These are phyloP conservation scores for Filobasidium floriforme DNA, from an alignment of 768 basidiomycete species.

Conservation along the genomic window DNA sequence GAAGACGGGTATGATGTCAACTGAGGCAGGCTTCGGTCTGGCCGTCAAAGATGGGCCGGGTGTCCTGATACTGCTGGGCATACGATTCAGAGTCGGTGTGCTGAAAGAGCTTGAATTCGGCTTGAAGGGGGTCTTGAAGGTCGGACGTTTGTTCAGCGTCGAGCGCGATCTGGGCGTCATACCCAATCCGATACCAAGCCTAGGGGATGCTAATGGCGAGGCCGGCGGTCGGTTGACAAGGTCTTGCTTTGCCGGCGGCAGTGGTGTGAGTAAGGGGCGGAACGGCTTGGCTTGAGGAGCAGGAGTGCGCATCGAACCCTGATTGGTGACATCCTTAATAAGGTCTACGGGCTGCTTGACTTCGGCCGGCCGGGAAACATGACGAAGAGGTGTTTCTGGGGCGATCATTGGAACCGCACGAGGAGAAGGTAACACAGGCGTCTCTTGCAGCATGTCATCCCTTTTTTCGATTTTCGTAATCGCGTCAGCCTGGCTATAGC, in stretches of 20 bases:
- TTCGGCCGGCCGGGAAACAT: too few relatives aligned
- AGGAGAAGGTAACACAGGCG: too few relatives aligned
- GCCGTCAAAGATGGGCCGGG: neutral
- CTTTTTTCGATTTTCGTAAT: too few relatives aligned
- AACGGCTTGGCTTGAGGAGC: slow-evolving; percentile 16
- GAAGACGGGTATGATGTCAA: neutral
- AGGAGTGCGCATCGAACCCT: slow-evolving; percentile 19
- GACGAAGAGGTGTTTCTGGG: too few relatives aligned
- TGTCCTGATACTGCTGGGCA: neutral
- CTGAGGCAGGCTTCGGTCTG: neutral
- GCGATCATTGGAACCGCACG: too few relatives aligned
- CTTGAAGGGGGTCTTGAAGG: slow-evolving; percentile 40
- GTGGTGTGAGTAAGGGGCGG: slow-evolving; percentile 4
- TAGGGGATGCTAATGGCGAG: slow-evolving; percentile 24
- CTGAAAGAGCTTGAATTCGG: neutral
- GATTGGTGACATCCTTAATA: slow-evolving; percentile 11
- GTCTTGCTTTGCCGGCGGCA: slow-evolving; percentile 9
- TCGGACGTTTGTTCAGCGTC: slow-evolving; percentile 18
- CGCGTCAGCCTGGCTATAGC: too few relatives aligned
- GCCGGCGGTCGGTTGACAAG: slow-evolving; percentile 24
- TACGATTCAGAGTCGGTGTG: neutral
- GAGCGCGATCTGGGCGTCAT: slow-evolving; percentile 26
- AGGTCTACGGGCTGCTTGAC: too few relatives aligned
- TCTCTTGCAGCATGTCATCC: too few relatives aligned
- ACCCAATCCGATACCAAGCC: slow-evolving; percentile 36